These are phyloP conservation scores for Didymella sp. DNA, from an alignment of 2,329 filamentous ascomycete species.

Conservation along the genomic window DNA sequence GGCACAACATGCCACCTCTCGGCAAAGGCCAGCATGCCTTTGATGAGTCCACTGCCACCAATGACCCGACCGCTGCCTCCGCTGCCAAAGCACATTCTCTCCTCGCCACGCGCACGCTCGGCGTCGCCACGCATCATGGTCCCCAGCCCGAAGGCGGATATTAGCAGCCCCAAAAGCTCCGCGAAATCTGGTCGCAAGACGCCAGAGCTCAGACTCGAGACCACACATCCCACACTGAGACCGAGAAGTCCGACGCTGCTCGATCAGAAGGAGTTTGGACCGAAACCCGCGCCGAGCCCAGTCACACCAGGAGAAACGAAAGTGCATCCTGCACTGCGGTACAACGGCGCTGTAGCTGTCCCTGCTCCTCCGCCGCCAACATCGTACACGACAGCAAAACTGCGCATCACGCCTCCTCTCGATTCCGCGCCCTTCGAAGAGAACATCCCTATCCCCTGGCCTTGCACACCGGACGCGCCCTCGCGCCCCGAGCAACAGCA, in stretches of 20 bases:
- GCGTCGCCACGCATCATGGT: constrained; percentile 25
- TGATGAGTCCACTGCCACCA: constrained; percentile 25
- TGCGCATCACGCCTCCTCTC: constrained; percentile 12
- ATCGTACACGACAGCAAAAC: constrained; percentile 3
- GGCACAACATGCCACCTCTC: constrained; percentile 1
- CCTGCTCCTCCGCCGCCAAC: too few species aligned
- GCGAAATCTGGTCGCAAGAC: constrained; percentile 12
- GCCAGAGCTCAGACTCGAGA: constrained; percentile 16
- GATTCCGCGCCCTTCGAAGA: constrained; percentile 11
- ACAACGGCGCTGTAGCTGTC: not conserved
- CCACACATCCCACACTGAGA: constrained; percentile 26
- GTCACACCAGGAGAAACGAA: constrained; percentile 16
- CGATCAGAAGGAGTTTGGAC: constrained; percentile 16
- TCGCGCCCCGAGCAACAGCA: constrained; percentile 5
- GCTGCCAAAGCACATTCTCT: constrained; percentile 24
- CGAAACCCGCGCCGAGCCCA: constrained; percentile 6
- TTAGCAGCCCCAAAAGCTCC: constrained; percentile 10
- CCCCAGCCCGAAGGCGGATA: not conserved
- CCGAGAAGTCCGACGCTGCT: constrained; percentile 21
- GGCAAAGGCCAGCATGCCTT: constrained; percentile 21
- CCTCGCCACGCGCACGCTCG: constrained; percentile 26
- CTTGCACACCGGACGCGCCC: constrained; percentile 21
- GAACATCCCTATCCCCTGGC: constrained; percentile 22
- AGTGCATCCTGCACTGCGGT: constrained; percentile 28
- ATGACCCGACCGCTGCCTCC: constrained; percentile 36